Evolutionary conservation across 805 yeast genomes (phyloP).

Genomic region (Kodamaea jinghongensis): DNA sequence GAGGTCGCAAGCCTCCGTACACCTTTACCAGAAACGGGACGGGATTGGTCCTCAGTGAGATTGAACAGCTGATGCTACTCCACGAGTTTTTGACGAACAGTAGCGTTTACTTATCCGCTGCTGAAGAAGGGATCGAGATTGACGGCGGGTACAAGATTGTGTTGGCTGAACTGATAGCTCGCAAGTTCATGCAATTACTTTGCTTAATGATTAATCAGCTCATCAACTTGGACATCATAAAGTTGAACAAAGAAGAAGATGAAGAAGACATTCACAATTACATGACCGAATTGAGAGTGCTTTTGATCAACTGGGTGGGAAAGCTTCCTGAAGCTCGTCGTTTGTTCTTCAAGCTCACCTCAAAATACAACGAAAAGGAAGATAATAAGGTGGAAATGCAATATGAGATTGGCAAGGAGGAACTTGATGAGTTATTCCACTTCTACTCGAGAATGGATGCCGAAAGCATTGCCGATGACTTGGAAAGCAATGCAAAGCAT

Average conservation of each 20-base stretch:
- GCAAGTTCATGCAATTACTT: slow-evolving; percentile 49
- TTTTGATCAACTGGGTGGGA: slow-evolving; percentile 66
- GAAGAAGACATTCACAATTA: slow-evolving; percentile 46
- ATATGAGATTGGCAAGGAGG: slow-evolving; percentile 2
- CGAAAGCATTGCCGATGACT: slow-evolving; percentile 18
- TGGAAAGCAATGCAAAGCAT: slow-evolving; percentile 14
- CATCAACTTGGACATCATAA: slow-evolving; percentile 43
- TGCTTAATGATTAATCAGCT: slow-evolving; percentile 63
- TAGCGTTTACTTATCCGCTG: slow-evolving; percentile 28
- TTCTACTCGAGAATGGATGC: slow-evolving; percentile 12
- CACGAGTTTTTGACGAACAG: slow-evolving; percentile 67
- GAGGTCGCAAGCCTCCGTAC: slow-evolving; percentile 44
- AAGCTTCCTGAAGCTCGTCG: slow-evolving; percentile 59
- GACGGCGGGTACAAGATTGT: slow-evolving; percentile 28
- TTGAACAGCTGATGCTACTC: slow-evolving; percentile 63
- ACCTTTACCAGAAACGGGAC: slow-evolving; percentile 57
- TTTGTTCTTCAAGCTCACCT: slow-evolving; percentile 42
- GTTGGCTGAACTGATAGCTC: slow-evolving; percentile 32
- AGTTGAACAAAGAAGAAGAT: slow-evolving; percentile 24
- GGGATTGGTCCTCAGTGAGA: slow-evolving; percentile 47
- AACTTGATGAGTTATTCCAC: slow-evolving; percentile 6
- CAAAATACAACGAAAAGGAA: slow-evolving; percentile 11
- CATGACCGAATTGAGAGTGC: slow-evolving; percentile 55
- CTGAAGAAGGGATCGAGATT: slow-evolving; percentile 27
- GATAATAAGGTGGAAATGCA: slow-evolving; percentile 8